These are phyloP conservation scores for Rutstroemia sp. DNA, from an alignment of 2,329 filamentous ascomycete species.

Conservation along the genomic window DNA sequence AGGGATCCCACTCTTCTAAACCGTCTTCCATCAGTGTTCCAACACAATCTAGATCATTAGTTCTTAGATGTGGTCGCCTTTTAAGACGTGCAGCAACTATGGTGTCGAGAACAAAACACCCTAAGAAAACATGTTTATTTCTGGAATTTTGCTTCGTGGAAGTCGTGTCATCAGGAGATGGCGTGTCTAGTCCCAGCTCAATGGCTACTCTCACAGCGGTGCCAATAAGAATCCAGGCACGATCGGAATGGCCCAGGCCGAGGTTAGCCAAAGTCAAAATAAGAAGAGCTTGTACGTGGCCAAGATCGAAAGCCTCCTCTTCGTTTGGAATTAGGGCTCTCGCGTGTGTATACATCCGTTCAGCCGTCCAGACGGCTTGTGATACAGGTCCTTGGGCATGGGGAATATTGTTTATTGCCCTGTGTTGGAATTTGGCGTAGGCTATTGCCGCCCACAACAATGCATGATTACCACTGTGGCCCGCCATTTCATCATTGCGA, in stretches of 20 bases:
- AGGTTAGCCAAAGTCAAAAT: constrained; percentile 57
- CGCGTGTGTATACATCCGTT: constrained; percentile 44
- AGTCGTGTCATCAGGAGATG: constrained; percentile 17
- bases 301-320: constrained; percentile 40
- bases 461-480: constrained; percentile 37
- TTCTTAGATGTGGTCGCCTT: constrained; percentile 42
- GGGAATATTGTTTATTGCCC: constrained; percentile 25
- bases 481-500: constrained; percentile 5
- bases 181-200: constrained; percentile 34
- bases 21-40: constrained; percentile 55
- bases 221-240: constrained; percentile 59
- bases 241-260: constrained; percentile 45
- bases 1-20: constrained; percentile 68
- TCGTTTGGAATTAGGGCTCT: constrained; percentile 41
- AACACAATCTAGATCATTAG: constrained; percentile 38
- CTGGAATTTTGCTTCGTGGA: constrained; percentile 23
- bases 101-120: constrained; percentile 57
- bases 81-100: constrained; percentile 45
- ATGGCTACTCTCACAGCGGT: constrained; percentile 50
- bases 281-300: constrained; percentile 48
- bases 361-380: constrained; percentile 23
- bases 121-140: constrained; percentile 41
- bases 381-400: constrained; percentile 18
- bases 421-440: constrained; percentile 46
- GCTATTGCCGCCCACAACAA: constrained; percentile 54